phyloP scores from a whole-genome alignment of 345 rosid species.

The Eucalyptus viminalis region DNA sequence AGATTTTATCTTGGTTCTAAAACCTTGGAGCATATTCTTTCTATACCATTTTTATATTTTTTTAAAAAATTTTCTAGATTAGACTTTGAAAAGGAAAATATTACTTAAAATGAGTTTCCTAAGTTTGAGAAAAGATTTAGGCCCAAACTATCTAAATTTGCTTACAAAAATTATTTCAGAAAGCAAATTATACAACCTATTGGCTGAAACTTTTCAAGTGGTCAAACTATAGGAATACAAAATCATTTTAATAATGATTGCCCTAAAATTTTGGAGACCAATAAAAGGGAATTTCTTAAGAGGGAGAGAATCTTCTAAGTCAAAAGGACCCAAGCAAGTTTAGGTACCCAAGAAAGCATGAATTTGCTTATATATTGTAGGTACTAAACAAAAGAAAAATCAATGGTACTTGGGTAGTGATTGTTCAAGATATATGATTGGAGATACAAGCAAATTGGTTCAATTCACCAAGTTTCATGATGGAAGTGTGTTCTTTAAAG shows the following conservation, averaged over 20 bases:
- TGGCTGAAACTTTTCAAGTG: background rate
- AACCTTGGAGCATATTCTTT: background rate
- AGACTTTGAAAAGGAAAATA: background rate
- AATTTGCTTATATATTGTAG: too few relatives aligned
- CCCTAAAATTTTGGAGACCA: background rate
- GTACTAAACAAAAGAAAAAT: too few relatives aligned
- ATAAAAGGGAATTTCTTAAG: background rate
- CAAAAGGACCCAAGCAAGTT: too few relatives aligned
- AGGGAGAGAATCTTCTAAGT: background rate
- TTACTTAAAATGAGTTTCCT: background rate
- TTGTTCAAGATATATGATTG: too few relatives aligned
- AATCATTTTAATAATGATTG: background rate
- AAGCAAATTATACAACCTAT: too few relatives aligned
- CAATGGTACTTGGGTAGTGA: too few relatives aligned
- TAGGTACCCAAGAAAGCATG: too few relatives aligned
- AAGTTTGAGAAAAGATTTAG: background rate
- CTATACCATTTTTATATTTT: background rate
- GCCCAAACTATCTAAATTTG: background rate
- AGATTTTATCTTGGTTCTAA: background rate
- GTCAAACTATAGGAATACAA: background rate
- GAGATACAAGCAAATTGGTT: too few relatives aligned
- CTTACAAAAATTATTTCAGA: background rate
- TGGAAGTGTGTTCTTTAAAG: too few relatives aligned
- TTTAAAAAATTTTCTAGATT: background rate
- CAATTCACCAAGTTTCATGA: too few relatives aligned